A percentile compares a stretch with the other conserved stretches of the same genome.
These are phyloP conservation scores for Phlyctochytrium arcticum DNA, from an alignment of 192 early-diverging fungal species.

Conservation along the genomic window DNA sequence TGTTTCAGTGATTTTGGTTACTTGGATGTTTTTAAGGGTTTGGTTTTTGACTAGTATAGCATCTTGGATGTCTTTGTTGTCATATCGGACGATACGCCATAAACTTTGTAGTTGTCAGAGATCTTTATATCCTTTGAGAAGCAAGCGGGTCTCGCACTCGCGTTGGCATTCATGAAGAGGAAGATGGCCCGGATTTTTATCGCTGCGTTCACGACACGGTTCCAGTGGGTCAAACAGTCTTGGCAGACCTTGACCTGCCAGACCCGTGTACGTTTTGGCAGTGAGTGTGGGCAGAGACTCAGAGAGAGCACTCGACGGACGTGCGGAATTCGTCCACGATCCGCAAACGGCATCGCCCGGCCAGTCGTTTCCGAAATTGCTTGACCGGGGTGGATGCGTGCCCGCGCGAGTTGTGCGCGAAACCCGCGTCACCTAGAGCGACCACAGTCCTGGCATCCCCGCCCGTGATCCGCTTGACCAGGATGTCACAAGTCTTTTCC, in stretches of 20 bases:
- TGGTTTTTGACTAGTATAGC: too few relatives aligned
- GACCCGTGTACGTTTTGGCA: not conserved
- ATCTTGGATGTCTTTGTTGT: too few relatives aligned
- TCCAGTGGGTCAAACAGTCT: constrained; percentile 19
- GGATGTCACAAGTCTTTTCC: too few relatives aligned
- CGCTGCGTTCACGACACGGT: constrained; percentile 19
- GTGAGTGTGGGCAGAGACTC: not conserved
- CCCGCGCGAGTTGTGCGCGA: constrained; percentile 8
- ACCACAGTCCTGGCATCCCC: too few relatives aligned
- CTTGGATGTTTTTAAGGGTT: too few relatives aligned
- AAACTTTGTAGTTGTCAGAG: too few relatives aligned
- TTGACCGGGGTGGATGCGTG: not conserved
- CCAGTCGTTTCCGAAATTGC: not conserved
- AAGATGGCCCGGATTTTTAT: constrained; percentile 8
- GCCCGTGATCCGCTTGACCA: too few relatives aligned
- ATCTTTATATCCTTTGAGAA: too few relatives aligned
- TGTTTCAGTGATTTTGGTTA: too few relatives aligned
- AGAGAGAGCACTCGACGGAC: constrained; percentile 1
- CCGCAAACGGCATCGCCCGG: not conserved
- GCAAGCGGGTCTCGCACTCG: too few relatives aligned
- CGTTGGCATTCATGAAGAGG: constrained; percentile 12
- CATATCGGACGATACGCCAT: too few relatives aligned
- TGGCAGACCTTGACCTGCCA: constrained; percentile 25
- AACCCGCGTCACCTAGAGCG: too few relatives aligned
- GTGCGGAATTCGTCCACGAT: constrained; percentile 9